These are phyloP conservation scores for Vishniacozyma victoriae DNA, from an alignment of 768 basidiomycete genomes.

Conservation along the genomic window DNA sequence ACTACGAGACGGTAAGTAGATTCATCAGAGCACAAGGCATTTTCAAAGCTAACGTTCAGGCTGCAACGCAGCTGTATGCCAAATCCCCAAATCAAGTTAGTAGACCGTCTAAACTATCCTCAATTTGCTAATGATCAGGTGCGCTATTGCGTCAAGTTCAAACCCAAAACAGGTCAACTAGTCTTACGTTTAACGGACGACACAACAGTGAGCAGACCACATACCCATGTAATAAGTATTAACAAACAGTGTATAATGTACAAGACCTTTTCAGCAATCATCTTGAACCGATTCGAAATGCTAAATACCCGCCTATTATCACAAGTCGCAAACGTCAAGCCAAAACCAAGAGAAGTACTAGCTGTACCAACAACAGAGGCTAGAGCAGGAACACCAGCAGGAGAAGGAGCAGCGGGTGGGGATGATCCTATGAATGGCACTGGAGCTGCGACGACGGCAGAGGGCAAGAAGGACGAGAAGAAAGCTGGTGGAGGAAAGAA, in stretches of 20 bases:
- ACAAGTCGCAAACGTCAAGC: conserved; percentile 31
- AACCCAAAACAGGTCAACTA: conserved; percentile 72
- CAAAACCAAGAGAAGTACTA: conserved; percentile 3
- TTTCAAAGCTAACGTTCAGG: conserved; percentile 54
- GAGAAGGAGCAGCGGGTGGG: background rate
- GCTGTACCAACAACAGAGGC: conserved; percentile 2
- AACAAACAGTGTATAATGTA: conserved; percentile 79
- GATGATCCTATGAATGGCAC: background rate
- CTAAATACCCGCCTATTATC: conserved; percentile 67
- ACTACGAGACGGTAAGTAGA: conserved; percentile 42
- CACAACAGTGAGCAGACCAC: conserved; percentile 59
- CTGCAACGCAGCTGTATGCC: conserved; percentile 75
- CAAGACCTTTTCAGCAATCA: conserved; percentile 88
- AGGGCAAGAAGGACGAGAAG: conserved; percentile 13
- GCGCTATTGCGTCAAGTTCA: conserved; percentile 90
- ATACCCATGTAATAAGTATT: background rate
- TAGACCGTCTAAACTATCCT: conserved; percentile 2
- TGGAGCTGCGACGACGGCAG: conserved; percentile 4
- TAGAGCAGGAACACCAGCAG: background rate
- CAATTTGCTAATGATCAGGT: conserved; percentile 53
- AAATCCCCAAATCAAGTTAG: conserved; percentile 71
- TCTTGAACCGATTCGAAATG: conserved; percentile 91
- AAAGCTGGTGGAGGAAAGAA: conserved; percentile 35
- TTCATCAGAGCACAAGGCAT: too few relatives aligned
- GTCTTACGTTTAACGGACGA: conserved; percentile 93